These are phyloP conservation scores for Populus davidiana DNA, from an alignment of 345 rosid genomes.

Conservation along the genomic window DNA sequence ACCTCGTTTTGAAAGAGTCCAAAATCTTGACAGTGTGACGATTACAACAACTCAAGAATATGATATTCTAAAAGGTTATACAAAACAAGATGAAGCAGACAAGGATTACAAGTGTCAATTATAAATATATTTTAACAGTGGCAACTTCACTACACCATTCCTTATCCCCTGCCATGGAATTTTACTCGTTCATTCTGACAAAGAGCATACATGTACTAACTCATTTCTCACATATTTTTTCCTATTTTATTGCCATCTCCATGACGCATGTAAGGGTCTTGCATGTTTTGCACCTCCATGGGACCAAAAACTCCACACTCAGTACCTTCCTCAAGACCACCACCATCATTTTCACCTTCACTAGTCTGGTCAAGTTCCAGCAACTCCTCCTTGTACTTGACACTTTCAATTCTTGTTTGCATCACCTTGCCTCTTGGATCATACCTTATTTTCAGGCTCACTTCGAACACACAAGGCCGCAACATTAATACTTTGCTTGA, in stretches of 20 bases:
- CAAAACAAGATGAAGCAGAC: too few species aligned
- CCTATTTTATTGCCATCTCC: slow-evolving; percentile 22
- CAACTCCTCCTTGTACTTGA: slow-evolving; percentile 48
- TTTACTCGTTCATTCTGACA: not conserved
- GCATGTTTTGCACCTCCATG: slow-evolving; percentile 42
- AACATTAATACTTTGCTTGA: slow-evolving; percentile 51
- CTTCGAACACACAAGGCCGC: slow-evolving; percentile 69
- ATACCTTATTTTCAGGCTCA: slow-evolving; percentile 53
- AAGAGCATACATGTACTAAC: not conserved
- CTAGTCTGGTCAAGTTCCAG: slow-evolving; percentile 45
- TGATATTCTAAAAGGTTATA: too few species aligned
- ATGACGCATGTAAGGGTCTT: slow-evolving; percentile 30
- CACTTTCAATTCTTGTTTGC: slow-evolving; percentile 41
- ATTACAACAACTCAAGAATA: too few species aligned
- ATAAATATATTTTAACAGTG: too few species aligned
- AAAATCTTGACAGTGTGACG: too few species aligned
- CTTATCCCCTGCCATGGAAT: not conserved
- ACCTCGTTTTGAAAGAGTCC: too few species aligned
- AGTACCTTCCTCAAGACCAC: slow-evolving; percentile 25
- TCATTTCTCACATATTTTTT: not conserved
- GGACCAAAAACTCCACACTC: slow-evolving; percentile 53
- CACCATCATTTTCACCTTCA: slow-evolving; percentile 25
- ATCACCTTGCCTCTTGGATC: slow-evolving; percentile 38
- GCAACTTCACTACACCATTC: not conserved
- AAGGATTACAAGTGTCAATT: too few species aligned